phyloP scores from a whole-genome alignment of 805 yeast species.

The Starmerella riodocensis region DNA sequence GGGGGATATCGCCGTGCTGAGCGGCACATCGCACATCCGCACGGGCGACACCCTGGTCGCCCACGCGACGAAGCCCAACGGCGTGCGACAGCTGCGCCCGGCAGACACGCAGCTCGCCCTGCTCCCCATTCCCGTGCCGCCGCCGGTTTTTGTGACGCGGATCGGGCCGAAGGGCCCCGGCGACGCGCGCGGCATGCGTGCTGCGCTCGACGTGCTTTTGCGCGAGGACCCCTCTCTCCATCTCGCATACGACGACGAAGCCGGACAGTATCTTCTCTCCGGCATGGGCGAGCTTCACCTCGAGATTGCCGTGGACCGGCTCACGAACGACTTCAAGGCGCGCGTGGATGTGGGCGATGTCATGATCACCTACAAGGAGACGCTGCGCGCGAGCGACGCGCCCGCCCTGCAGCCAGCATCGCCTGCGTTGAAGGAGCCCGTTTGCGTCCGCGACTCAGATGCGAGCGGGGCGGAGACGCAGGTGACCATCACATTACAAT shows the following conservation, averaged over 20 bases:
- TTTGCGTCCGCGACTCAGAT: background rate
- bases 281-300: slow-evolving; percentile 98
- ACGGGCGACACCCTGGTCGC: slow-evolving; percentile 87
- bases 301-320: slow-evolving; percentile 71
- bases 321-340: slow-evolving; percentile 71
- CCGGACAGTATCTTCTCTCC: slow-evolving; percentile 75
- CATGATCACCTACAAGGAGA: slow-evolving; percentile 81
- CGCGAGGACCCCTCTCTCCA: slow-evolving; percentile 84
- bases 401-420: no score
- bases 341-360: slow-evolving; percentile 69
- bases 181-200: slow-evolving; percentile 60
- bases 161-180: slow-evolving; percentile 76
- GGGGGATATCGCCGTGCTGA: slow-evolving; percentile 88
- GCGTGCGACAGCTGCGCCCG: slow-evolving; percentile 36
- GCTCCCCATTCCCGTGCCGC: slow-evolving; percentile 73
- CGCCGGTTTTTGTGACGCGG: slow-evolving; percentile 80
- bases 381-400: slow-evolving; percentile 29
- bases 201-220: slow-evolving; percentile 50
- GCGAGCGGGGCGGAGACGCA: slow-evolving; percentile 9
- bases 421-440: slow-evolving; percentile 2
- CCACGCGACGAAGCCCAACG: slow-evolving; percentile 41
- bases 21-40: slow-evolving; percentile 53
- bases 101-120: slow-evolving; percentile 37
- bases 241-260: slow-evolving; percentile 58
- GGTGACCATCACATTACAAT: slow-evolving; percentile 3